Evolutionary conservation across 2,329 filamentous ascomycete species (phyloP), one percentile per base, ranked within the genome.

Genomic region (Moelleriella libera): DNA sequence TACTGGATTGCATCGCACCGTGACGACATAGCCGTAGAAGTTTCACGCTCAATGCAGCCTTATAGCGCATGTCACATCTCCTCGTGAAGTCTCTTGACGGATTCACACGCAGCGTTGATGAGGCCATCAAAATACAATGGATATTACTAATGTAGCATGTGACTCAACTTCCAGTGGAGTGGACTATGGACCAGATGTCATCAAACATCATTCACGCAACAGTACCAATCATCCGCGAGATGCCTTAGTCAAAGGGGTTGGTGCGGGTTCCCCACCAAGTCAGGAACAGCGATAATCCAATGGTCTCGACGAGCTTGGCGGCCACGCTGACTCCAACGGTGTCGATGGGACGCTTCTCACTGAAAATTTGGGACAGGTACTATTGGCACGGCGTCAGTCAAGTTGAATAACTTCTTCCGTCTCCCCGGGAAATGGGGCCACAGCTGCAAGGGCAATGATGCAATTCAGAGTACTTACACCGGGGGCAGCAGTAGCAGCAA

Each of bases 191-290:
- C 41, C 11, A 14, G 32, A 31, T 44, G 10, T 21, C 21, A 30
- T 10, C 37, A 37, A 41, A 12, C 7, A 30, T 9, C 42, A 43
- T 21, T 10, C 42, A 21, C 21, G 8, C 42, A 29, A 8, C n/a
- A 43, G 9, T 8, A 9, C 28, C 42, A 8, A 39, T 40, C 44
- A 30, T 44, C 30, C 6, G 11, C 21, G 14, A 1, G 21, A 29
- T 21, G 12, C 44, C 41, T 48, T 84, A 89, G 62, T 88, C 80
- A 68, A 95, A 94, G 51, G 88, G 88, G 74, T 88, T 90, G 70
- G 88, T 92, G 63, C 85, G 83, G 61, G 90, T 96, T 61, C 90
- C 90, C 90, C 90, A 97, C 85, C 87, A 97, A 63, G 88, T 95
- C 59, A 97, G 75, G 78, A 97, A 88, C 60, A 95, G 65, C 53